Evolutionary conservation across 441 rosid genomes (phyloP).

Genomic region (Erysimum cheiri): DNA sequence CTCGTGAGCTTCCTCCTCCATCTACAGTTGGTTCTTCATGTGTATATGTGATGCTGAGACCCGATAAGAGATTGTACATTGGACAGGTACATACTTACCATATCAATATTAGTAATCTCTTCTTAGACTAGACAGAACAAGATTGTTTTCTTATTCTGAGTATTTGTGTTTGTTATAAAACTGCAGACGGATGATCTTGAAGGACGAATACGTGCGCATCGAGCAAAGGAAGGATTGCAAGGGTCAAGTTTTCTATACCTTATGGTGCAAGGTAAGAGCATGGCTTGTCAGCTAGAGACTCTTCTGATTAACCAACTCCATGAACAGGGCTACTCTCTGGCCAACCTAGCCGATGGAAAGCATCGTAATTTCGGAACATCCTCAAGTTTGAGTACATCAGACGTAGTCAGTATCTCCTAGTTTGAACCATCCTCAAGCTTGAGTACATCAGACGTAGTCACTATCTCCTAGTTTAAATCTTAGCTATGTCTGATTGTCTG

Average conservation of each 20-base stretch:
- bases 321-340: slow-evolving; percentile 63
- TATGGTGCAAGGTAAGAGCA: slow-evolving; percentile 86
- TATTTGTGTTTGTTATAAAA: slow-evolving; percentile 29
- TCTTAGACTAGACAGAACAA: background rate
- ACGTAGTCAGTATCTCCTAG: slow-evolving; percentile 48
- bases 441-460: slow-evolving; percentile 44
- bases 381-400: slow-evolving; percentile 43
- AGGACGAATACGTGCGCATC: slow-evolving; percentile 75
- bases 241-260: slow-evolving; percentile 81
- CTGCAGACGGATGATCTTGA: slow-evolving; percentile 94
- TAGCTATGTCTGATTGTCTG: background rate
- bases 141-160: slow-evolving; percentile 7
- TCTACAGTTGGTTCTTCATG: slow-evolving; percentile 85
- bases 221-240: slow-evolving; percentile 76
- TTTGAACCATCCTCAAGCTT: slow-evolving; percentile 37
- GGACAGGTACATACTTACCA: slow-evolving; percentile 67
- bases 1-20: slow-evolving; percentile 94
- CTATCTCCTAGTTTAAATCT: slow-evolving; percentile 37
- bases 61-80: slow-evolving; percentile 79
- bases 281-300: slow-evolving; percentile 96
- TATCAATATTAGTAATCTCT: background rate
- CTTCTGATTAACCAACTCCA: slow-evolving; percentile 92
- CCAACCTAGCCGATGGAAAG: slow-evolving; percentile 87
- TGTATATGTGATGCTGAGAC: slow-evolving; percentile 86
- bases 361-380: slow-evolving; percentile 87